Base-by-base conservation (phyloP, 208 protist species). In the Crithidia brevicula region DNA sequence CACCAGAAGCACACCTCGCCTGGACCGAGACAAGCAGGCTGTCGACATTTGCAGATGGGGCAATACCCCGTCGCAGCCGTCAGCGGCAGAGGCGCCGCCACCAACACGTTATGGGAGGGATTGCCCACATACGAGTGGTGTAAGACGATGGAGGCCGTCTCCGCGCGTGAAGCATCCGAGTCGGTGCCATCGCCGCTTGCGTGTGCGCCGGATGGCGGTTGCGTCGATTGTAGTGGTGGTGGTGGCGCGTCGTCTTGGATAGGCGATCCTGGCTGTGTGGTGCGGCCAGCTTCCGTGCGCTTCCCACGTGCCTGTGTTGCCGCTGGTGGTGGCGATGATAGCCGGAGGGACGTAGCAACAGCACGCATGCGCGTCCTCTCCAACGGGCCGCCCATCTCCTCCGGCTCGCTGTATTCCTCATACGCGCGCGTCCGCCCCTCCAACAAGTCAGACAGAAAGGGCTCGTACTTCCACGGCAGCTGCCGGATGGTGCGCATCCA, bases 1-100 rank as follows among this genome's bases (percentile, higher is more conserved):
- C 84, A 89, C 84, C 84, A 89, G 47, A 86, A 83, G 54, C 84
- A 89, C 4, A 89, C 84, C 59, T 77, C 50, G 10, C 84, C 84
- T 16, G 81, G 84, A 4, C 71, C 71, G 11, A 86, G 69, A 31
- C 45, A 57, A 18, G 45, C 28, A 18, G 80, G 69, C 10, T 89
- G 72, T 45, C 49, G 20, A 51, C 72, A 75, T 40, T 82, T 82
- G 72, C 84, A 89, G 52, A 89, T 81, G 4, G 80, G 81, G 69
- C 81, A 89, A 61, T 62, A 59, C 25, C 76, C 75, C 8, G 56
- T 71, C 8, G 36, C 52, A 0, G 67, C 47, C 7, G 46, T 28
- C 6, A 31, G 36, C 5, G 58, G 23, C 2, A 22, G 15, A 3
- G 18, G n/a, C n/a, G 4, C 52, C 53, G 56, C 36, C 22, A 62